Percentiles rank a stretch among this genome's conserved stretches.
phyloP scores from a whole-genome alignment of 2,329 filamentous ascomycete genomes.

The Phoma sp. region DNA sequence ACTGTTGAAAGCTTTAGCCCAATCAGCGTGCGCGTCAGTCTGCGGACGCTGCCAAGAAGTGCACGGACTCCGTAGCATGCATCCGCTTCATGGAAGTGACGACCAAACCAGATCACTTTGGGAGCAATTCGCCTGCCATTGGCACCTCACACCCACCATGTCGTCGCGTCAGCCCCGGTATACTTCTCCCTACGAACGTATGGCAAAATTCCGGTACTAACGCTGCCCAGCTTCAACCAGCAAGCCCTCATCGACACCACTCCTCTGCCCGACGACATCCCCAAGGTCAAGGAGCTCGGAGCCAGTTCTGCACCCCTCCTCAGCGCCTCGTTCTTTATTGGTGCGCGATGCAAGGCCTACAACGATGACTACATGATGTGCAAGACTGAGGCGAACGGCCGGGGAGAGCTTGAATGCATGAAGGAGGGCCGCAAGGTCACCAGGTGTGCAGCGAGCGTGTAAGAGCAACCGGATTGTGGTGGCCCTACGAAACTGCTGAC shows the following conservation, averaged over 20 bases:
- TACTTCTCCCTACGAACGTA: slow-evolving; percentile 25
- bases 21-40: slow-evolving; percentile 5
- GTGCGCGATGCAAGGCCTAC: slow-evolving; percentile 90
- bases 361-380: slow-evolving; percentile 99
- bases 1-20: slow-evolving; percentile 25
- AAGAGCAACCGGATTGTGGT: slow-evolving; percentile 38
- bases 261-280: slow-evolving; percentile 89
- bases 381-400: slow-evolving; percentile 92
- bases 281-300: slow-evolving; percentile 91
- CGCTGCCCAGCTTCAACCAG: slow-evolving; percentile 81
- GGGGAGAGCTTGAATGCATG: slow-evolving; percentile 92
- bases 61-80: slow-evolving; percentile 19
- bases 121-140: slow-evolving; percentile 47
- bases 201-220: slow-evolving; percentile 26
- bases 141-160: slow-evolving; percentile 59
- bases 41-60: slow-evolving; percentile 23
- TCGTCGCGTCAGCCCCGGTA: slow-evolving; percentile 68
- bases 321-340: slow-evolving; percentile 95
- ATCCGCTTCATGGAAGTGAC: too few species aligned
- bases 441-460: slow-evolving; percentile 95
- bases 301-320: slow-evolving; percentile 90
- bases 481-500: slow-evolving; percentile 4
- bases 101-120: slow-evolving; percentile 32
- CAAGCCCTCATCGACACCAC: slow-evolving; percentile 93
- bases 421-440: slow-evolving; percentile 97